A percentile compares a stretch with the other conserved stretches of the same genome.
Evolutionary conservation across 177 flowering plant species (phyloP).

Genomic region (Vitis hybrid): DNA sequence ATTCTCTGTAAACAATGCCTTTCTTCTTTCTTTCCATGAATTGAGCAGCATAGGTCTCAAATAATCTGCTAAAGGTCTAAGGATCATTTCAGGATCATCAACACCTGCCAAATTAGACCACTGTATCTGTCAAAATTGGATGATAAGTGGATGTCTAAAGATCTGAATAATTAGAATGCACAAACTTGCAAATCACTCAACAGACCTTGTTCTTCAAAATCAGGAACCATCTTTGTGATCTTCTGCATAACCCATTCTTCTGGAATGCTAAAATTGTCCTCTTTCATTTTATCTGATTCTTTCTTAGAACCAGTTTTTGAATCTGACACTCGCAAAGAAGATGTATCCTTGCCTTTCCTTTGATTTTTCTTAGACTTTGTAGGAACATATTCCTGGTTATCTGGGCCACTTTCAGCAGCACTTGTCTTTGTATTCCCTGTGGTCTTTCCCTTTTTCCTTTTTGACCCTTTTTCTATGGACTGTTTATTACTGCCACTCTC

Average conservation of each 20-base stretch:
- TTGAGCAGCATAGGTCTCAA: constrained; percentile 79
- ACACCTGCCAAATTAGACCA: constrained; percentile 40
- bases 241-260: constrained; percentile 76
- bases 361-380: constrained; percentile 77
- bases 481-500: constrained; percentile 44
- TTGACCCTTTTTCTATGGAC: constrained; percentile 60
- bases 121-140: constrained; percentile 1
- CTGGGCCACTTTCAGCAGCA: constrained; percentile 45
- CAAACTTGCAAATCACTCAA: background rate
- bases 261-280: constrained; percentile 43
- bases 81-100: constrained; percentile 54
- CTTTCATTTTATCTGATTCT: constrained; percentile 40
- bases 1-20: constrained; percentile 67
- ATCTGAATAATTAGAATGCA: background rate
- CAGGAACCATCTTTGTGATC: constrained; percentile 58
- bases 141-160: constrained; percentile 2
- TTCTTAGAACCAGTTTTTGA: constrained; percentile 54
- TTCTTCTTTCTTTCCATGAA: constrained; percentile 72
- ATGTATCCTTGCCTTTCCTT: constrained; percentile 59
- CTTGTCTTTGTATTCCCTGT: constrained; percentile 44
- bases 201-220: constrained; percentile 82
- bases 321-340: constrained; percentile 47
- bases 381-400: constrained; percentile 46
- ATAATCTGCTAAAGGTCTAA: constrained; percentile 59
- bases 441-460: constrained; percentile 79